Evolutionary conservation across 2,329 filamentous ascomycete genomes (phyloP).

Genomic region (Whalleya microplaca): DNA sequence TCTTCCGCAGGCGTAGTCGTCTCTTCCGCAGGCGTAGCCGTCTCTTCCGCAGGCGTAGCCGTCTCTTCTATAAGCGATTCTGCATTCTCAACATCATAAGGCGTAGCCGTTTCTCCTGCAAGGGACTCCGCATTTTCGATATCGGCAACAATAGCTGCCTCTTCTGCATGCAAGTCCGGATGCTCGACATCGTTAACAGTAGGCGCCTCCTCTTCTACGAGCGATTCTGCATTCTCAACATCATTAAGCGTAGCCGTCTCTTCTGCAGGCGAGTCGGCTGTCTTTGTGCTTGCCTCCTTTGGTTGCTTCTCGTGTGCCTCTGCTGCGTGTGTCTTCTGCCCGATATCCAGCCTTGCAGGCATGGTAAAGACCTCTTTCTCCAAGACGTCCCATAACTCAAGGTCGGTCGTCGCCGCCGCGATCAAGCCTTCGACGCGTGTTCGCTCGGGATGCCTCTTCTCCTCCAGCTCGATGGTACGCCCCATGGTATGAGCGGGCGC

Average conservation of each 20-base stretch:
- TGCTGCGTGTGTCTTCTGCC: slow-evolving; percentile 28
- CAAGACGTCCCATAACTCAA: slow-evolving; percentile 68
- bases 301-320: background rate
- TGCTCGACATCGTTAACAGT: too few species aligned
- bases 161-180: slow-evolving; percentile 33
- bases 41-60: background rate
- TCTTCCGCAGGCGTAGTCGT: too few species aligned
- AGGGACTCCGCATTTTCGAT: background rate
- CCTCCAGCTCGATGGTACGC: slow-evolving; percentile 42
- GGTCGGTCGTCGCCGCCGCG: slow-evolving; percentile 59
- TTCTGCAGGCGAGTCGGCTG: background rate
- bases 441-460: slow-evolving; percentile 50
- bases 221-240: background rate
- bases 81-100: background rate
- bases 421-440: slow-evolving; percentile 58
- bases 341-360: slow-evolving; percentile 59
- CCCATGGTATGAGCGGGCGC: slow-evolving; percentile 24
- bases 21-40: slow-evolving; percentile 33
- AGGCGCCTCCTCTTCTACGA: slow-evolving; percentile 39
- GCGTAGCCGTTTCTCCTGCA: slow-evolving; percentile 25
- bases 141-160: background rate
- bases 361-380: slow-evolving; percentile 68
- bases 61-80: slow-evolving; percentile 33
- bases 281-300: slow-evolving; percentile 12
- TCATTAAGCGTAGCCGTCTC: slow-evolving; percentile 38